Percentiles rank a stretch among this genome's conserved stretches.
Evolutionary conservation across 2,329 filamentous ascomycete species (phyloP).

Genomic region (Fusarium pseudograminearum): DNA sequence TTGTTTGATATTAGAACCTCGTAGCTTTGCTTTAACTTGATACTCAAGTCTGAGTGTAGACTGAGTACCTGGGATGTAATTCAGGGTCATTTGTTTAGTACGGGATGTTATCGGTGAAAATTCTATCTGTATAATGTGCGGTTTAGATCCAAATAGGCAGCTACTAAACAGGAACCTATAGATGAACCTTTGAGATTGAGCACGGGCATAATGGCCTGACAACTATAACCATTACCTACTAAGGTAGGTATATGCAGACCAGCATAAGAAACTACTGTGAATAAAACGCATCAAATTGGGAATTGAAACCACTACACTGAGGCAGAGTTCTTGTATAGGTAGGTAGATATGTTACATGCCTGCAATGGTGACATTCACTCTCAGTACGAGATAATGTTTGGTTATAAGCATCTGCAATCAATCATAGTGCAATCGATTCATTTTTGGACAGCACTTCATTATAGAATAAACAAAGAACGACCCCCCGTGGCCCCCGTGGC

Average conservation of each 20-base stretch:
- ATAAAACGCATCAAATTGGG: neutral
- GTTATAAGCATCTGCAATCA: neutral
- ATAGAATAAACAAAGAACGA: slow-evolving; percentile 37
- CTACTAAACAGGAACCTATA: neutral
- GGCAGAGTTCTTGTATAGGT: neutral
- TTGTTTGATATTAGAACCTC: neutral
- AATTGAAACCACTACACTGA: neutral
- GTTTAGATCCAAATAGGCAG: neutral
- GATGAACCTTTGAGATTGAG: neutral
- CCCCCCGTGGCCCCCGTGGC: neutral
- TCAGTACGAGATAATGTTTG: neutral
- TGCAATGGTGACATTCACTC: neutral
- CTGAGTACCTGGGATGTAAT: neutral
- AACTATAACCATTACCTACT: neutral
- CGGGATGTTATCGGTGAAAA: too few species aligned
- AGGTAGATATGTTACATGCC: neutral
- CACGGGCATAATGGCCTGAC: neutral
- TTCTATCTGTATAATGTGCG: neutral
- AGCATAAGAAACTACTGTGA: neutral
- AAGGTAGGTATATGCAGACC: neutral
- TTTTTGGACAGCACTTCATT: slow-evolving; percentile 36
- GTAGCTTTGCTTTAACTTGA: neutral
- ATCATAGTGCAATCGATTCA: slow-evolving; percentile 14
- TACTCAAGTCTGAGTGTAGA: neutral
- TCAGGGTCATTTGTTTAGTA: too few species aligned